Evolutionary conservation across 345 rosid genomes (phyloP).

Genomic region (Hibiscus tridactylites): DNA sequence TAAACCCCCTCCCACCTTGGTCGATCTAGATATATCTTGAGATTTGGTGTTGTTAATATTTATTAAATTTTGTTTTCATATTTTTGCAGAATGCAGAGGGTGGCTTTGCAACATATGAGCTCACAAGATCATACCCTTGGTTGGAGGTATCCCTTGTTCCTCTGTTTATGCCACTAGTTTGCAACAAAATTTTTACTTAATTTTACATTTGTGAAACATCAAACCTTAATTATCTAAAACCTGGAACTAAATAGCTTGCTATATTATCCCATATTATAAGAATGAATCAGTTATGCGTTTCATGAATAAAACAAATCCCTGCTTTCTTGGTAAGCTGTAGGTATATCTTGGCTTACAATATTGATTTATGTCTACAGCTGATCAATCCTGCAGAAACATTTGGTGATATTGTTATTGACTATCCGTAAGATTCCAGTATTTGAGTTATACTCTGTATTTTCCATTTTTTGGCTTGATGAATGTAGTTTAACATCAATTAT

Average conservation of each 20-base stretch:
- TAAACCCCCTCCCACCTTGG: too few species aligned
- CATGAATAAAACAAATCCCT: background rate
- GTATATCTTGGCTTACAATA: background rate
- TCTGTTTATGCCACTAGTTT: slow-evolving; percentile 3
- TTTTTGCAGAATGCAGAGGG: slow-evolving; percentile 68
- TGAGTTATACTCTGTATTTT: slow-evolving; percentile 2
- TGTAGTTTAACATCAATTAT: slow-evolving; percentile 12
- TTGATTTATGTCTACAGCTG: slow-evolving; percentile 37
- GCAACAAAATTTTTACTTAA: background rate
- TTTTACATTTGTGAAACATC: background rate
- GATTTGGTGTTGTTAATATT: background rate
- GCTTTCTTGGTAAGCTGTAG: background rate
- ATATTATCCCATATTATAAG: background rate
- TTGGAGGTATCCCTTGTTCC: slow-evolving; percentile 54
- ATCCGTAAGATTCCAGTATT: slow-evolving; percentile 59
- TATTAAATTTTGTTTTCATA: background rate
- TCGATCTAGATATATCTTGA: background rate
- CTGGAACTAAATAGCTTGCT: background rate
- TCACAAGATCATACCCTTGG: slow-evolving; percentile 83
- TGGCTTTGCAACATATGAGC: slow-evolving; percentile 85
- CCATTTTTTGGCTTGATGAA: background rate
- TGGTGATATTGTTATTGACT: slow-evolving; percentile 95
- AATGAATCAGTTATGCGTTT: background rate
- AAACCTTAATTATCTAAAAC: background rate
- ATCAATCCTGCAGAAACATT: slow-evolving; percentile 98